phyloP scores from a whole-genome alignment of 208 protist genomes.

The Borovskyia barvae region DNA sequence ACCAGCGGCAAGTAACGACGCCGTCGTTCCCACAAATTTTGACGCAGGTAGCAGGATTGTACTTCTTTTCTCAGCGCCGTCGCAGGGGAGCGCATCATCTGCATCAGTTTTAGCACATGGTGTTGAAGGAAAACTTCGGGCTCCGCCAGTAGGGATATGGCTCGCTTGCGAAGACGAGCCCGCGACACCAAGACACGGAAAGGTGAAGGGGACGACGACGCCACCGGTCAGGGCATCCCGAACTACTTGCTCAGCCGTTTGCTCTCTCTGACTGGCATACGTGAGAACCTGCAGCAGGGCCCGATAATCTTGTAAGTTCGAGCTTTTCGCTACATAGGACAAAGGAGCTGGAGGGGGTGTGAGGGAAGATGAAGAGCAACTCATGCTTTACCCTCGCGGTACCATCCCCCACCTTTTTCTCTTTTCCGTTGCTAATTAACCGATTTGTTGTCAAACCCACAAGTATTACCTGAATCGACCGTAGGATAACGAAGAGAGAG shows the following conservation, averaged over 20 bases:
- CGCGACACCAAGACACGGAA: too few species aligned
- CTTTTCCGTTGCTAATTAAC: too few species aligned
- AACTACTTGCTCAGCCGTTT: conserved; percentile 45
- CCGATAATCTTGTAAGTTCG: conserved; percentile 51
- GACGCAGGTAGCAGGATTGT: conserved; percentile 56
- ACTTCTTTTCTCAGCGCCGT: not conserved
- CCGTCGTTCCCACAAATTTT: conserved; percentile 42
- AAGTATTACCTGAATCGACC: too few species aligned
- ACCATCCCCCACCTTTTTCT: too few species aligned
- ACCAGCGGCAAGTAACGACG: conserved; percentile 47
- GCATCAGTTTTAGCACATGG: too few species aligned
- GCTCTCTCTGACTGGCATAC: conserved; percentile 35
- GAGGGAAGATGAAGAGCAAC: not conserved
- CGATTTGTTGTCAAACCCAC: too few species aligned
- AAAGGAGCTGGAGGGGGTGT: not conserved
- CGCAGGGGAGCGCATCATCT: not conserved
- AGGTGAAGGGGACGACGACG: conserved; percentile 46
- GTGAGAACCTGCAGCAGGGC: conserved; percentile 67
- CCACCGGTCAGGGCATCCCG: conserved; percentile 57
- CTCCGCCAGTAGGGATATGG: too few species aligned
- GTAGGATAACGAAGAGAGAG: too few species aligned
- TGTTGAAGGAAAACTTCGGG: too few species aligned
- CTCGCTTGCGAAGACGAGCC: too few species aligned
- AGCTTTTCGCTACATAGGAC: conserved; percentile 5
- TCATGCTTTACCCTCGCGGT: not conserved